Evolutionary conservation across 164 flowering plant species (phyloP), one percentile per base, ranked within the genome.

Genomic region (Chloranthus sessilifolius): DNA sequence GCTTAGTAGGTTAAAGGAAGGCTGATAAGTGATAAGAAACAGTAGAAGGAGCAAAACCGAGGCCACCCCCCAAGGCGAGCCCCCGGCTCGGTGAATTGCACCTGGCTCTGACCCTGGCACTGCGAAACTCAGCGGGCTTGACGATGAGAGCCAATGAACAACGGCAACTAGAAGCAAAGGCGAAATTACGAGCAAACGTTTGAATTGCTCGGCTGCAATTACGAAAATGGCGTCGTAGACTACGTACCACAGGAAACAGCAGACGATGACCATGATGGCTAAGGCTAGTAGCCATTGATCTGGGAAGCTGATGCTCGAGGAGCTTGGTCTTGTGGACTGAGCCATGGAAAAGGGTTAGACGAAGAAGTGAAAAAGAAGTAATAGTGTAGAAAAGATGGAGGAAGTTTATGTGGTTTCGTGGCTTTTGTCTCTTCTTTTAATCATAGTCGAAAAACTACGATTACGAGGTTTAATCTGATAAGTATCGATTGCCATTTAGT

Each of bases 61-160:
- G 23, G 27, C 54, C 7, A 50, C 54, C 10, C 42, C 42, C 54
- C 54, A 50, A 22, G 54, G 41, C 11, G 54, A 35, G 54, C 41
- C 43, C 6, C 42, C 54, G 19, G 49, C 49, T 28, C 49, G 29
- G 26, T 24, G 49, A 7, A 45, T 25, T 17, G 14, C 29, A 3
- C 49, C 49, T 11, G 49, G 49, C 15, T 26, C 49, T 2, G 54
- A 10, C 29, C n/a, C 43, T 7, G 28, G 43, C 6, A 21, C 22
- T 7, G 43, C 43, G 5, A 34, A 1, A 43, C 28, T 23, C 29
- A 35, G 29, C 52, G 23, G 15, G 2, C 16, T n/a, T 2, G 30
- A 27, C 24, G 38, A 12, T 3, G 54, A 50, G 31, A 50, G 54
- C 54, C 54, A 50, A 12, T 37, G 41, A 1, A 50, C 54, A 7